Evolutionary conservation across 352 stramenopile species (phyloP).

Genomic region (Phytophthora sp.): DNA sequence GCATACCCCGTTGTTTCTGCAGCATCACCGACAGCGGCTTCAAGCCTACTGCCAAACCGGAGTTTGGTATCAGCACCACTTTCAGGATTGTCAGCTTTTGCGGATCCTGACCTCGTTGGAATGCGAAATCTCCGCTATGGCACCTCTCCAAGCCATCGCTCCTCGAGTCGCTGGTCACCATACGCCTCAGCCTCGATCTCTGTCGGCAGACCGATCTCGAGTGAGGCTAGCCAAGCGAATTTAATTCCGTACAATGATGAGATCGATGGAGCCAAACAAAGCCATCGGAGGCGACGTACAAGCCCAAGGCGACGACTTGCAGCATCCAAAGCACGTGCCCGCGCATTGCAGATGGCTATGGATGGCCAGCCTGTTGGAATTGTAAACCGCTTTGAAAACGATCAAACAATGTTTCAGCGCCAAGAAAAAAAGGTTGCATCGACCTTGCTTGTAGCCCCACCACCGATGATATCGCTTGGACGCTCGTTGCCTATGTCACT

Average conservation of each 20-base stretch:
- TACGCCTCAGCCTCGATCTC: conserved; percentile 9
- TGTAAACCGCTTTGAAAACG: neutral
- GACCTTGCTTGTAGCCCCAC: neutral
- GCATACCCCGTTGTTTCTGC: neutral
- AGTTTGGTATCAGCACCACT: neutral
- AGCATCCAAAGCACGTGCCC: conserved; percentile 21
- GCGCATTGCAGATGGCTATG: conserved; percentile 5
- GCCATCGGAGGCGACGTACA: conserved; percentile 14
- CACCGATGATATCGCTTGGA: neutral
- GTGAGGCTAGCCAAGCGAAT: neutral
- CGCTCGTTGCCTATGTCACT: neutral
- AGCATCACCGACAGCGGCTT: neutral
- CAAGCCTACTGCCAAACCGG: neutral
- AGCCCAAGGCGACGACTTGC: conserved; percentile 29
- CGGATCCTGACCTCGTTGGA: neutral
- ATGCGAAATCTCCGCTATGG: conserved; percentile 3
- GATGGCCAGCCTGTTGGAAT: neutral
- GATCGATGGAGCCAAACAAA: neutral
- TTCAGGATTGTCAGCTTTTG: conserved; percentile 12
- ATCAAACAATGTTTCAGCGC: neutral
- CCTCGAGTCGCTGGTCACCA: conserved; percentile 19
- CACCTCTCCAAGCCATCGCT: conserved; percentile 1
- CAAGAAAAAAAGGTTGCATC: neutral
- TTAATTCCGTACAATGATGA: conserved; percentile 7
- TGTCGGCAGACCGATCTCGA: neutral